Conservation (phyloP, 768 basidiomycete species). For the Amanita exitialis region DNA sequence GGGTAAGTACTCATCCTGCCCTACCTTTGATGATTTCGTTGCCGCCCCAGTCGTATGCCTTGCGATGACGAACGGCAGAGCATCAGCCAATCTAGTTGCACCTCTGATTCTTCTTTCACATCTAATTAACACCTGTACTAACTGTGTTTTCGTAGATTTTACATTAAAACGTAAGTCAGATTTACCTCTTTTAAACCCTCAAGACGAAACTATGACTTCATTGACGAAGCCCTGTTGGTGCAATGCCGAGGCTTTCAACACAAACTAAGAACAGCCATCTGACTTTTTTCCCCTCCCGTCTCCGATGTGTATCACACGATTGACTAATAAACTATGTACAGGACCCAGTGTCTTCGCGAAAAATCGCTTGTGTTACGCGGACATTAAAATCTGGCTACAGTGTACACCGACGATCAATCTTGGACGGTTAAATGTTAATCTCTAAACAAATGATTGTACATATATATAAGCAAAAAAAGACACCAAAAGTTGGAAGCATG, state of each 20-base stretch:
- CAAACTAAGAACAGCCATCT: slow-evolving; percentile 62
- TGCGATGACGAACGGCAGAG: slow-evolving; percentile 53
- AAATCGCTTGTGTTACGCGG: too few relatives aligned
- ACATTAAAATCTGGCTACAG: too few relatives aligned
- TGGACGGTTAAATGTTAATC: too few relatives aligned
- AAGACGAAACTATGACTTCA: slow-evolving; percentile 38
- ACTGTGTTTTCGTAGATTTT: neutral
- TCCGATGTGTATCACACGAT: neutral
- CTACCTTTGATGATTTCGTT: slow-evolving; percentile 47
- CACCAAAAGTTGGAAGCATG: neutral
- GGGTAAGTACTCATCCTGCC: slow-evolving; percentile 19
- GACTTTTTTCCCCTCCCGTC: slow-evolving; percentile 19
- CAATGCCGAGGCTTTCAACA: slow-evolving; percentile 30
- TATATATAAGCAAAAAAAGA: neutral
- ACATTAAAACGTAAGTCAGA: neutral
- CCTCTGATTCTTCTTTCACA: slow-evolving; percentile 33
- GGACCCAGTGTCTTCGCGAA: neutral
- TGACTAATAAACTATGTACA: neutral
- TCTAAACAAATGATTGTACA: too few relatives aligned
- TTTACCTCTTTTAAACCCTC: neutral
- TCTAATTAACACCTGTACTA: neutral
- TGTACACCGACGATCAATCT: too few relatives aligned
- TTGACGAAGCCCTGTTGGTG: slow-evolving; percentile 27
- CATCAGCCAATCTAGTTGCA: slow-evolving; percentile 64
- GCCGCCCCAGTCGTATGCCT: slow-evolving; percentile 69